Evolutionary conservation across 345 rosid genomes (phyloP).

Genomic region (Combretum micranthum): DNA sequence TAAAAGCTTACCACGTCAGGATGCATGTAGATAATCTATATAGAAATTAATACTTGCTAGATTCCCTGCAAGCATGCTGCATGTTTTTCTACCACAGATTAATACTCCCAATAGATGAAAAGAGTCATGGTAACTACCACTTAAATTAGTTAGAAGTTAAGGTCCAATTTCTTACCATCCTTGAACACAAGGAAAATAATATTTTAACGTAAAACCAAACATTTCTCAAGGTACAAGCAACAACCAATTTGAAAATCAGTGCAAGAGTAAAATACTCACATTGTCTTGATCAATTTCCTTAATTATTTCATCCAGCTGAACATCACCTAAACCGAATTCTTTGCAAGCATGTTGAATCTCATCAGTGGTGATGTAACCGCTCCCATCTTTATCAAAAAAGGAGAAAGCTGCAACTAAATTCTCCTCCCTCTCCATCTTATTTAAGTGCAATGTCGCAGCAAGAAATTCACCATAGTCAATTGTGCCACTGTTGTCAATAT

Average conservation of each 20-base stretch:
- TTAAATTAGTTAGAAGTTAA: too few species aligned
- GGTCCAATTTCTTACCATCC: too few species aligned
- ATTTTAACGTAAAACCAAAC: too few species aligned
- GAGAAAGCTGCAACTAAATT: conserved; percentile 80
- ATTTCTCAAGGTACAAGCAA: too few species aligned
- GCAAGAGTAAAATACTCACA: conserved; percentile 35
- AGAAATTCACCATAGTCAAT: conserved; percentile 90
- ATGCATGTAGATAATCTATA: too few species aligned
- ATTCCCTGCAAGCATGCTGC: too few species aligned
- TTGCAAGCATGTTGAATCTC: conserved; percentile 94
- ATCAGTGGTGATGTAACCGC: conserved; percentile 85
- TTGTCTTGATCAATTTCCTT: conserved; percentile 88
- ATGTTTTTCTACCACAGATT: too few species aligned
- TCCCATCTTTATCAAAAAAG: conserved; percentile 89
- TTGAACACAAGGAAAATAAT: too few species aligned
- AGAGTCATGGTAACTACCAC: too few species aligned
- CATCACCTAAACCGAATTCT: conserved; percentile 84
- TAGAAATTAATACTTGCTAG: too few species aligned
- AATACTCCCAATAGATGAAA: too few species aligned
- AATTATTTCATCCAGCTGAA: conserved; percentile 72
- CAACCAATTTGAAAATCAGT: not conserved
- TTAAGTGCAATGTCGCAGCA: conserved; percentile 88
- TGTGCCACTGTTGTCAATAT: conserved; percentile 84
- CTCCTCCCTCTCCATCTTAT: conserved; percentile 88
- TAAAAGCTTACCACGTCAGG: too few species aligned